Percentiles rank a stretch among this genome's conserved stretches.
phyloP scores from a whole-genome alignment of 1,284 basidiomycete species.

The Mycosarcoma mackinlayi region DNA sequence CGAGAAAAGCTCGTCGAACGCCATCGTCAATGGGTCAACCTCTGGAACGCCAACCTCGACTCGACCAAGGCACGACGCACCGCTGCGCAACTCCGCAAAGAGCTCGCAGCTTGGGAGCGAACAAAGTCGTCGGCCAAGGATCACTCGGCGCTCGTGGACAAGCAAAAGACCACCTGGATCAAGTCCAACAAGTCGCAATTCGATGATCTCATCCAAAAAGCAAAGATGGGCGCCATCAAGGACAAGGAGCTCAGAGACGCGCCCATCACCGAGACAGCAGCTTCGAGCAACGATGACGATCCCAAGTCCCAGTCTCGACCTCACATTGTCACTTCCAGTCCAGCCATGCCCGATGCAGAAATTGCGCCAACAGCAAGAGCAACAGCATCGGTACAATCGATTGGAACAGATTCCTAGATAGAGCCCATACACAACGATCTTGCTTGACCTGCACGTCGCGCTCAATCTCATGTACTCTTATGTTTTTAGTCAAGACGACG shows the following conservation, averaged over 20 bases:
- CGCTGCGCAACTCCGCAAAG: conserved; percentile 36
- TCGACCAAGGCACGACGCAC: conserved; percentile 51
- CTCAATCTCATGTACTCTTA: too few relatives aligned
- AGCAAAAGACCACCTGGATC: conserved; percentile 33
- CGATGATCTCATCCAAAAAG: conserved; percentile 32
- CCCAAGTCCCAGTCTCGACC: not conserved
- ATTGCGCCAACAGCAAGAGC: not conserved
- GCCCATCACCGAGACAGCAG: not conserved
- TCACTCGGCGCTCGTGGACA: conserved; percentile 30
- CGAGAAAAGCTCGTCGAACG: conserved; percentile 55
- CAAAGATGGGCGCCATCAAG: conserved; percentile 25
- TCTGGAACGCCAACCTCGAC: conserved; percentile 66
- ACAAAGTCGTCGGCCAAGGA: conserved; percentile 31
- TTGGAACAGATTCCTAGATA: conserved; percentile 1
- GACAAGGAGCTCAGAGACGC: conserved; percentile 26
- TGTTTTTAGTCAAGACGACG: too few relatives aligned
- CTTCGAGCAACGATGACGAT: not conserved
- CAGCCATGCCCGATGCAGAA: not conserved
- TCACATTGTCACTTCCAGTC: conserved; percentile 15
- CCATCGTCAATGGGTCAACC: conserved; percentile 64
- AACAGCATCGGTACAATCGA: not conserved
- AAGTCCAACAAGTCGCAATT: conserved; percentile 47
- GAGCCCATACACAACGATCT: too few relatives aligned
- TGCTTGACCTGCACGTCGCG: too few relatives aligned
- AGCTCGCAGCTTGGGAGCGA: conserved; percentile 57